A percentile compares a stretch with the other conserved stretches of the same genome.
Evolutionary conservation across 2,329 filamentous ascomycete genomes (phyloP).

Genomic region (Xylariaceae sp.): DNA sequence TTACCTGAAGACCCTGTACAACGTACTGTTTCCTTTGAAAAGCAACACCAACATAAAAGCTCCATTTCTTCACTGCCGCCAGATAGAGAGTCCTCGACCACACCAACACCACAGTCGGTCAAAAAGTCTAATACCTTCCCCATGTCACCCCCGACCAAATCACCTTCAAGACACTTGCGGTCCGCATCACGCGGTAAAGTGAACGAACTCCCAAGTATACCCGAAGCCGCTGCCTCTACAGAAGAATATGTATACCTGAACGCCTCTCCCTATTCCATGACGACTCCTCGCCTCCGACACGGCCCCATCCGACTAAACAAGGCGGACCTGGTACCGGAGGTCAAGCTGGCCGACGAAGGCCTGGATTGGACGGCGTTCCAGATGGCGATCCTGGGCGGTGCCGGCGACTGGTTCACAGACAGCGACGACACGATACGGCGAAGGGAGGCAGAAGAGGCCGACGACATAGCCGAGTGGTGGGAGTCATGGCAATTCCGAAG

Average conservation of each 20-base stretch:
- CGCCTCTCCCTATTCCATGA: conserved; percentile 45
- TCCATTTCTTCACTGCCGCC: conserved; percentile 7
- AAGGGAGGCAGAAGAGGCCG: conserved; percentile 41
- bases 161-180: conserved; percentile 29
- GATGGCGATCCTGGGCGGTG: conserved; percentile 56
- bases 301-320: conserved; percentile 50
- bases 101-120: too few relatives aligned
- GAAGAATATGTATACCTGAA: conserved; percentile 44
- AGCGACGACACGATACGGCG: conserved; percentile 36
- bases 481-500: conserved; percentile 43
- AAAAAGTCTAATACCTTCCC: conserved; percentile 25
- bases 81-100: too few relatives aligned
- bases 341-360: conserved; percentile 42
- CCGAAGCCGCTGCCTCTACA: conserved; percentile 29
- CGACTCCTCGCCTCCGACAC: conserved; percentile 46
- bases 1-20: conserved; percentile 21
- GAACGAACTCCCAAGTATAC: conserved; percentile 26
- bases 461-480: conserved; percentile 48
- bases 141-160: background rate
- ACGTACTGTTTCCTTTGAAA: conserved; percentile 23
- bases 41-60: conserved; percentile 13
- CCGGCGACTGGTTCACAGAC: conserved; percentile 46
- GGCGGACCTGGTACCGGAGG: conserved; percentile 35
- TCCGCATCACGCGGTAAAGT: conserved; percentile 21
- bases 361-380: conserved; percentile 62